A percentile compares a stretch with the other conserved stretches of the same genome.
phyloP scores from a whole-genome alignment of 129 eudicot genomes.

The Dittrichia graveolens region DNA sequence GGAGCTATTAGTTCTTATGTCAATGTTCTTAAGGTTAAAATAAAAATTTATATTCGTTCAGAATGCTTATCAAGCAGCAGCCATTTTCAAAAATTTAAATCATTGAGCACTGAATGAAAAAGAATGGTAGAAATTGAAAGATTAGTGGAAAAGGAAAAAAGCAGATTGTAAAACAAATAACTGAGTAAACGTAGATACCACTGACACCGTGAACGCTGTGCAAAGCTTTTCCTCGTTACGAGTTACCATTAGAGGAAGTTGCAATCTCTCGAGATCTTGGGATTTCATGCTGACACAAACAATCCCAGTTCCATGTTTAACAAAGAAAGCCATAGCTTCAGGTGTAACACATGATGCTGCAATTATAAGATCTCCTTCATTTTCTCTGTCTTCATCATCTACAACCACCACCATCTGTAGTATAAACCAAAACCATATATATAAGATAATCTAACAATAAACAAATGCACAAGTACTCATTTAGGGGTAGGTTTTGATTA shows the following conservation, averaged over 20 bases:
- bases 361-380: constrained; percentile 85
- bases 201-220: constrained; percentile 85
- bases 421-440: background rate
- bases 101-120: too few species aligned
- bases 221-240: constrained; percentile 66
- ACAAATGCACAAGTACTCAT: too few species aligned
- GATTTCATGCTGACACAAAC: constrained; percentile 85
- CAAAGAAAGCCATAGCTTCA: constrained; percentile 81
- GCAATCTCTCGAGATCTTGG: constrained; percentile 65
- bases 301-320: constrained; percentile 88
- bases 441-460: background rate
- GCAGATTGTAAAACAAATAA: too few species aligned
- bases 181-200: constrained; percentile 47
- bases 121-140: too few species aligned
- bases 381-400: constrained; percentile 88
- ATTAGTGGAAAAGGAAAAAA: too few species aligned
- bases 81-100: too few species aligned
- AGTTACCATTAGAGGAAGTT: constrained; percentile 75
- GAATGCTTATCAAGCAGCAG: too few species aligned
- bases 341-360: constrained; percentile 78
- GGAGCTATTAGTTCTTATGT: too few species aligned
- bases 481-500: too few species aligned
- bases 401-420: constrained; percentile 81
- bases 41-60: too few species aligned
- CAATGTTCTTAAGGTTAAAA: too few species aligned